Conservation (phyloP, 2,329 filamentous ascomycete species). For the Ophiostoma pallidulum region DNA sequence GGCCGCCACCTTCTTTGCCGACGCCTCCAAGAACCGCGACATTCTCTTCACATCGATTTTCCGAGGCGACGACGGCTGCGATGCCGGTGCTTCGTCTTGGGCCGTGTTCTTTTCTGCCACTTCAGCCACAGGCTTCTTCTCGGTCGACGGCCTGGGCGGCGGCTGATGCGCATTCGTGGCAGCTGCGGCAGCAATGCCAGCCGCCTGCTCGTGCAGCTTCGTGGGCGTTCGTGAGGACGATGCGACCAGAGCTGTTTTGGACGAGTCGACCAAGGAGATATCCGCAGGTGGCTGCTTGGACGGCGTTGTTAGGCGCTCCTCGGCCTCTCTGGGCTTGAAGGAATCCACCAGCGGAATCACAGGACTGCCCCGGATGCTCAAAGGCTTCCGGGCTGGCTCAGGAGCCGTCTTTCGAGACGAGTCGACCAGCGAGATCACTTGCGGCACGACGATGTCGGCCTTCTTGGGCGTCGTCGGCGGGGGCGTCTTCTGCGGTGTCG, state of each 20-base stretch:
- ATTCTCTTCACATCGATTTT: constrained; percentile 51
- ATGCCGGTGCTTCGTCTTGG: constrained; percentile 19
- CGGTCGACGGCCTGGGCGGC: constrained; percentile 17
- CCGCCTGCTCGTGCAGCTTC: constrained; percentile 26
- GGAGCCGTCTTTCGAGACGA: constrained; percentile 19
- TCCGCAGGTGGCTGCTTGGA: background rate
- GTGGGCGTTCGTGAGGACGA: constrained; percentile 22
- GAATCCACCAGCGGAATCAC: constrained; percentile 16
- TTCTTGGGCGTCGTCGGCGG: constrained; percentile 14
- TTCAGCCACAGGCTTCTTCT: constrained; percentile 19
- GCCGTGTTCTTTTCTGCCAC: constrained; percentile 23
- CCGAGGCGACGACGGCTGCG: constrained; percentile 43
- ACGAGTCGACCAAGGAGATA: constrained; percentile 20
- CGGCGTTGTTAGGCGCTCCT: background rate
- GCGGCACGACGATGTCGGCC: constrained; percentile 11
- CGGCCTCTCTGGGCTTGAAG: constrained; percentile 11
- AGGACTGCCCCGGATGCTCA: constrained; percentile 4
- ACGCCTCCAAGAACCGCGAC: constrained; percentile 47
- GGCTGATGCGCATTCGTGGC: constrained; percentile 17
- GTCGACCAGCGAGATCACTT: constrained; percentile 20
- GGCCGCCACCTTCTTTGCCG: constrained; percentile 19
- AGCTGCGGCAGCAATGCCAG: constrained; percentile 22
- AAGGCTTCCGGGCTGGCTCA: constrained; percentile 4
- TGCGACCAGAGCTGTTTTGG: constrained; percentile 12
- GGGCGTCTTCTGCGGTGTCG: constrained; percentile 2